Conservation (phyloP, 2,329 filamentous ascomycete genomes). For the Microascus cirrosus region DNA sequence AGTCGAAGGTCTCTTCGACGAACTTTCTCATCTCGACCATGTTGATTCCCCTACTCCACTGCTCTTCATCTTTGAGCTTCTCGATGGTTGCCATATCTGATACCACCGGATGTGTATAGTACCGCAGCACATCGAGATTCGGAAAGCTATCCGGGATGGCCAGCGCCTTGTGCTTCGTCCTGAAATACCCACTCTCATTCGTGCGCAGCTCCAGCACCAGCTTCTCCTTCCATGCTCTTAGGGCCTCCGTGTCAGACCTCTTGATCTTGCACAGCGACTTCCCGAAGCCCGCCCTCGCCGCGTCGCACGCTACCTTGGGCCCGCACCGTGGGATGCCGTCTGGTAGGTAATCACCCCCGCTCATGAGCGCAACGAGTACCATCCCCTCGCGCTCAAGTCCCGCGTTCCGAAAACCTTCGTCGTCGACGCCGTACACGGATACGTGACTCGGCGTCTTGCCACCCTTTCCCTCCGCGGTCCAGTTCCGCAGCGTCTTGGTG, state of each 20-base stretch:
- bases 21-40: constrained; percentile 60
- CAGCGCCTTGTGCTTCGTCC: constrained; percentile 61
- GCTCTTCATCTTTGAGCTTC: constrained; percentile 37
- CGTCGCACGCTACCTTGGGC: constrained; percentile 79
- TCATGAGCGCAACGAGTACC: constrained; percentile 89
- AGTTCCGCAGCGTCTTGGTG: constrained; percentile 66
- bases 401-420: constrained; percentile 34
- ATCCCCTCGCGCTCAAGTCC: constrained; percentile 77
- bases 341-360: constrained; percentile 86
- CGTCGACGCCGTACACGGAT: constrained; percentile 60
- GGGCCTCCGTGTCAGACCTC: constrained; percentile 42
- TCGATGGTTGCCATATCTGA: constrained; percentile 50
- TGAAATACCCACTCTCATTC: constrained; percentile 76
- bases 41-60: constrained; percentile 55
- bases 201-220: constrained; percentile 67
- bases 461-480: constrained; percentile 61
- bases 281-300: constrained; percentile 80
- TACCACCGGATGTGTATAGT: constrained; percentile 80
- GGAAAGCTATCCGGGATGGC: constrained; percentile 74
- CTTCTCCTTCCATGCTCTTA: constrained; percentile 60
- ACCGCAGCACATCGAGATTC: constrained; percentile 64
- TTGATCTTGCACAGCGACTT: constrained; percentile 58
- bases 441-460: constrained; percentile 73
- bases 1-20: constrained; percentile 71
- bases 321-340: constrained; percentile 83